Conservation (phyloP, 2,329 filamentous ascomycete species). For the Zopfia rhizophila region DNA sequence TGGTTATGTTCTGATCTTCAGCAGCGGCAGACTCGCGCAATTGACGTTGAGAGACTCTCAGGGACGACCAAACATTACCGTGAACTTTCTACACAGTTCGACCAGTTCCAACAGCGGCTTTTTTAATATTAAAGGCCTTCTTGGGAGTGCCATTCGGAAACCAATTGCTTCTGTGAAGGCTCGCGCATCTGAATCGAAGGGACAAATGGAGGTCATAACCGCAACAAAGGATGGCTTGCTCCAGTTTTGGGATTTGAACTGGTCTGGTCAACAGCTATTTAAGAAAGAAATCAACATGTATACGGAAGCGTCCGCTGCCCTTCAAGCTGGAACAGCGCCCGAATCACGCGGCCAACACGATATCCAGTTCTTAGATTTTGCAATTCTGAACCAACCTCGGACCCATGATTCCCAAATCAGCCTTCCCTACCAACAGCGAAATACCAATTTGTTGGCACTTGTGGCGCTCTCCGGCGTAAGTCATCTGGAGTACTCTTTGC, state of each 20-base stretch:
- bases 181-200: constrained; percentile 75
- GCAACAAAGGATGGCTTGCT: constrained; percentile 81
- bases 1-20: constrained; percentile 86
- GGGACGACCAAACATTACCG: constrained; percentile 82
- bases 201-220: constrained; percentile 85
- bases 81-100: constrained; percentile 76
- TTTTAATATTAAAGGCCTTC: constrained; percentile 80
- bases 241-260: constrained; percentile 88
- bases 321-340: constrained; percentile 65
- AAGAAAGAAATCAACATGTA: constrained; percentile 77
- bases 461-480: constrained; percentile 43
- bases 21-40: constrained; percentile 86
- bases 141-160: constrained; percentile 76
- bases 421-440: constrained; percentile 13
- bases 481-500: constrained; percentile 72
- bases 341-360: constrained; percentile 63
- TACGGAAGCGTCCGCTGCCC: constrained; percentile 69
- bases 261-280: constrained; percentile 83
- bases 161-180: constrained; percentile 84
- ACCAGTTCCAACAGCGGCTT: constrained; percentile 73
- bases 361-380: constrained; percentile 82
- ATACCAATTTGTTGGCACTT: constrained; percentile 40
- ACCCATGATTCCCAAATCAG: constrained; percentile 60
- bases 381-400: constrained; percentile 63
- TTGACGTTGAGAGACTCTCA: constrained; percentile 86